These are phyloP conservation scores for Artemisia annua DNA, from an alignment of 129 eudicot species.

Conservation along the genomic window DNA sequence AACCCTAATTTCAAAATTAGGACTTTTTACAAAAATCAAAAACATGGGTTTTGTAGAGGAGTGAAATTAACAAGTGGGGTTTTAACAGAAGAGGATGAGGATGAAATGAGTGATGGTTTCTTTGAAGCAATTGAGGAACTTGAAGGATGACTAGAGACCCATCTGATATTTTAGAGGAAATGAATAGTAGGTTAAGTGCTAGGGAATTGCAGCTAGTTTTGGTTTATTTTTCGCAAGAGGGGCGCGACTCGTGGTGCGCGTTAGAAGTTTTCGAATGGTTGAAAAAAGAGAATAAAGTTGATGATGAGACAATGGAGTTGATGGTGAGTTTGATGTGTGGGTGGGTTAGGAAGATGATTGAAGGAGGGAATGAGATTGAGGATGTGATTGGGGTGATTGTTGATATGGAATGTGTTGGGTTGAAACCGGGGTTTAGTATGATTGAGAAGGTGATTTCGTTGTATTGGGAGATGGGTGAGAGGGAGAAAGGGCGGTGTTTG, in stretches of 20 bases:
- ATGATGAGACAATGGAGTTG: constrained; percentile 93
- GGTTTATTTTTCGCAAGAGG: constrained; percentile 92
- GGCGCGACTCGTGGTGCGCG: constrained; percentile 95
- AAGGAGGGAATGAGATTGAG: constrained; percentile 48
- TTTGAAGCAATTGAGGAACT: constrained; percentile 91
- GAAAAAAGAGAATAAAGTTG: constrained; percentile 81
- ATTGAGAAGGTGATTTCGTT: constrained; percentile 86
- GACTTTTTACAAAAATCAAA: background rate
- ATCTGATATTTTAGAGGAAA: constrained; percentile 80
- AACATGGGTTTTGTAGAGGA: constrained; percentile 36
- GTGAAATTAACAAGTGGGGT: constrained; percentile 55
- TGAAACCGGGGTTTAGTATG: constrained; percentile 83
- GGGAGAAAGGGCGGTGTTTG: constrained; percentile 60
- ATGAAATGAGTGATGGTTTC: constrained; percentile 88
- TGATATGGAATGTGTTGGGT: constrained; percentile 98
- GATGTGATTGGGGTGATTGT: constrained; percentile 84
- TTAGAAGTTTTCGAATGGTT: constrained; percentile 96
- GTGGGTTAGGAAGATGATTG: constrained; percentile 84
- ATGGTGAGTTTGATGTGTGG: constrained; percentile 96
- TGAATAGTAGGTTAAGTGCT: constrained; percentile 68
- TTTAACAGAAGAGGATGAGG: constrained; percentile 72
- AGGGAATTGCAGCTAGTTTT: constrained; percentile 84
- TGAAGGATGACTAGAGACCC: constrained; percentile 89
- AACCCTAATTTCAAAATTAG: too few relatives aligned
- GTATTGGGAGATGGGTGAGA: constrained; percentile 82